Base-by-base conservation (phyloP, 495 filamentous ascomycete genomes). In the Talaromyces stipitatus region DNA sequence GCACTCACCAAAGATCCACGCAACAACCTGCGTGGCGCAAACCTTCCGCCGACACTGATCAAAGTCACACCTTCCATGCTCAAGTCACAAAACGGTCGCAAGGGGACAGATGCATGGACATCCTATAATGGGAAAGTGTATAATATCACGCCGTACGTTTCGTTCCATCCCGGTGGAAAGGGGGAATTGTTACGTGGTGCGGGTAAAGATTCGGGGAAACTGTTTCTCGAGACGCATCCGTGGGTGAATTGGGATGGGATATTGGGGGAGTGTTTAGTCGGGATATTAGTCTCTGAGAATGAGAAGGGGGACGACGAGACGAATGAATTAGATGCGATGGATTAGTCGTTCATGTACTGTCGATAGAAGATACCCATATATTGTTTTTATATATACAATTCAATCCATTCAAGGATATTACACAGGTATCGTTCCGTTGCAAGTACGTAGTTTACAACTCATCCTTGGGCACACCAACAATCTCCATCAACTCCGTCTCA, bases 211-310 rank as follows among this genome's bases (percentile, higher is more conserved):
- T 77, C 72, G 12, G 89, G 84, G 32, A 85, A 84, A 73, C 62
- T 98, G 64, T 97, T 98, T 69, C 84, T 86, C 60, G 91, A 96
- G 74, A 81, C 92, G 22, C 94, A 98, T 77, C 91, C 92, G 16
- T 98, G 95, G 94, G 92, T 98, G 9, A 98, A 95, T 64, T 95
- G 90, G 78, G 95, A 97, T 74, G 88, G 86, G 3, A 96, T 98
- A 82, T 70, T 98, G 54, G 82, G 84, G 23, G 82, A 87, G 63
- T 97, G 92, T 69, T 63, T 96, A 60, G 79, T 98, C 3, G 94
- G 94, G 1, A 84, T 96, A 28, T 72, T 90, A 67, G 90, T 97
- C 36, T 78, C 81, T 4, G 95, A 97, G 78, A 77, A 82, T 55
- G 85, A 91, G 36, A 77, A 57, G 18, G 61, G 68, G 24, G 56